phyloP scores from a whole-genome alignment of 2,329 filamentous ascomycete species.

The Aspergillus sojae region DNA sequence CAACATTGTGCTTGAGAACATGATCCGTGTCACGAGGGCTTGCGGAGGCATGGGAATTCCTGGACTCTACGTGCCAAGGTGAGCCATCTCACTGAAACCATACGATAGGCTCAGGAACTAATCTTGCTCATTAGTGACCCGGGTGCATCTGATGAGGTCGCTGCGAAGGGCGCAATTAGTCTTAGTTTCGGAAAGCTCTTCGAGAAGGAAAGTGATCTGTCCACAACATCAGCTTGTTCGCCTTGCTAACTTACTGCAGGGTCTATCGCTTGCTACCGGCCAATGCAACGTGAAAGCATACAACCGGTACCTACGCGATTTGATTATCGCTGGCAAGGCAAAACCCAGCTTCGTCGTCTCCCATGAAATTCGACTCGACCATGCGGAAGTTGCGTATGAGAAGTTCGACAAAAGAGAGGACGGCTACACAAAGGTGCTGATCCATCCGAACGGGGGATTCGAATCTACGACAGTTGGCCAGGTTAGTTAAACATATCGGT shows the following conservation, averaged over 20 bases:
- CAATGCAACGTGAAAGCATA: constrained; percentile 72
- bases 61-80: constrained; percentile 54
- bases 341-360: constrained; percentile 69
- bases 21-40: constrained; percentile 64
- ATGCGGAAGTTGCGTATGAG: constrained; percentile 62
- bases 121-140: constrained; percentile 50
- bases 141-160: constrained; percentile 63
- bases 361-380: constrained; percentile 65
- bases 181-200: constrained; percentile 70
- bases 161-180: constrained; percentile 65
- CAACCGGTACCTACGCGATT: constrained; percentile 66
- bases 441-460: constrained; percentile 62
- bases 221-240: too few relatives aligned
- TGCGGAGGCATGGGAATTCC: constrained; percentile 66
- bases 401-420: constrained; percentile 69
- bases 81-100: not conserved
- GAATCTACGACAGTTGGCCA: not conserved
- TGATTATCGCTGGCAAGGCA: constrained; percentile 66
- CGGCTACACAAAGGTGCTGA: constrained; percentile 69
- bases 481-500: not conserved
- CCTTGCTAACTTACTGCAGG: constrained; percentile 40
- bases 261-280: constrained; percentile 61
- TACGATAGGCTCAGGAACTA: not conserved
- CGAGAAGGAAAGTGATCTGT: constrained; percentile 56
- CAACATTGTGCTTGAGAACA: constrained; percentile 53